Evolutionary conservation across 2,329 filamentous ascomycete genomes (phyloP).

Genomic region (Fusarium tricinctum): DNA sequence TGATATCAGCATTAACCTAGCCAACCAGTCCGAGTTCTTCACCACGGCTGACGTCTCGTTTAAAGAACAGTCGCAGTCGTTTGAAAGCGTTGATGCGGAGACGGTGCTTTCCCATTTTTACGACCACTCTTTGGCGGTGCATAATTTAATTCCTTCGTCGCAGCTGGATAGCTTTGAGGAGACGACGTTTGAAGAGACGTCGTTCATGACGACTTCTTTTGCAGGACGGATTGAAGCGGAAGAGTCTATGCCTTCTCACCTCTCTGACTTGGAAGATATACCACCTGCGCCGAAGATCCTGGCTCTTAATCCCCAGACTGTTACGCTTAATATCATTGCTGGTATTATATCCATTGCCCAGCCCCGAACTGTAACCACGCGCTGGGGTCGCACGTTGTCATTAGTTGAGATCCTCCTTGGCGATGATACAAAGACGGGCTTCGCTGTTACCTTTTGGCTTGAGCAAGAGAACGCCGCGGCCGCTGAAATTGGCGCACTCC

Average conservation of each 20-base stretch:
- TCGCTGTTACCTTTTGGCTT: slow-evolving; percentile 89
- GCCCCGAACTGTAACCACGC: slow-evolving; percentile 76
- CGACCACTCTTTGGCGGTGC: slow-evolving; percentile 80
- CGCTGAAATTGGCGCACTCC: slow-evolving; percentile 62
- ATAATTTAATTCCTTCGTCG: slow-evolving; percentile 76
- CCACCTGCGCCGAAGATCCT: slow-evolving; percentile 76
- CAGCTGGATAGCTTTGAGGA: slow-evolving; percentile 61
- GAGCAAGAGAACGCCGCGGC: slow-evolving; percentile 54
- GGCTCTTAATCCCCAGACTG: slow-evolving; percentile 81
- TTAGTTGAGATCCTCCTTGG: slow-evolving; percentile 85
- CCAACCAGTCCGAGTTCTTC: slow-evolving; percentile 62
- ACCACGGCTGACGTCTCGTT: slow-evolving; percentile 59
- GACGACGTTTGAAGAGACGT: slow-evolving; percentile 50
- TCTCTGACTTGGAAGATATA: slow-evolving; percentile 74
- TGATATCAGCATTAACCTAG: slow-evolving; percentile 53
- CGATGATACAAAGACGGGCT: slow-evolving; percentile 86
- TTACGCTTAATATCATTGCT: slow-evolving; percentile 85
- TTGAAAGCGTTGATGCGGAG: slow-evolving; percentile 53
- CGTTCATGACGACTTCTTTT: slow-evolving; percentile 57
- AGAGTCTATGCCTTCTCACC: slow-evolving; percentile 51
- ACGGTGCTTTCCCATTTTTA: slow-evolving; percentile 75
- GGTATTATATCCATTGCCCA: slow-evolving; percentile 80
- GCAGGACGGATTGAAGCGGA: slow-evolving; percentile 44
- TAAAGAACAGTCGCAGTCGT: slow-evolving; percentile 39
- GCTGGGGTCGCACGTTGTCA: slow-evolving; percentile 71